Evolutionary conservation across 345 rosid species (phyloP).

Genomic region (Cardamine occulta): DNA sequence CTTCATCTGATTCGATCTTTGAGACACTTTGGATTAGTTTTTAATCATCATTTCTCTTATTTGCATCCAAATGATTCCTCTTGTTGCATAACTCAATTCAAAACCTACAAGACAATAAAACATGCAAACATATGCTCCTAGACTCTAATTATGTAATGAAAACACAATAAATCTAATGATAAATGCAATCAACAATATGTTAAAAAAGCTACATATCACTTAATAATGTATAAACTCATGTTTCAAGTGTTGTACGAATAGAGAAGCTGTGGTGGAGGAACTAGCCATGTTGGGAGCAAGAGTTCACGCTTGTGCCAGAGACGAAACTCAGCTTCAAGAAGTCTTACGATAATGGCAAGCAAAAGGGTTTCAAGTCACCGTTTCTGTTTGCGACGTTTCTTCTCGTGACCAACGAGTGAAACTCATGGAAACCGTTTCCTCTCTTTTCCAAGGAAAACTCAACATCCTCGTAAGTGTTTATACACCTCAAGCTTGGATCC

Average conservation of each 20-base stretch:
- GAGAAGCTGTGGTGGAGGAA: conserved; percentile 44
- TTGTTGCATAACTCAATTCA: no score
- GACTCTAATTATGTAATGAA: no score
- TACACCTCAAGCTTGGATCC: background rate
- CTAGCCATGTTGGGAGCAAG: conserved; percentile 37
- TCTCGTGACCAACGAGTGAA: conserved; percentile 30
- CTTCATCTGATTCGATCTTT: no score
- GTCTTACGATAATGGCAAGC: conserved; percentile 37
- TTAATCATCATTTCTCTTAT: no score
- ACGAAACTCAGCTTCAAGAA: conserved; percentile 37
- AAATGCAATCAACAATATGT: no score
- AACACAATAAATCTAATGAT: no score
- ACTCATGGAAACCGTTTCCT: conserved; percentile 44
- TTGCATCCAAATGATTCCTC: no score
- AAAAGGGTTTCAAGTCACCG: conserved; percentile 32
- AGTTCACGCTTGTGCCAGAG: conserved; percentile 41
- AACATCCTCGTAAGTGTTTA: conserved; percentile 33
- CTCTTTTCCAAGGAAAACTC: conserved; percentile 42
- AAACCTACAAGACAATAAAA: no score
- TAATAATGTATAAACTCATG: background rate
- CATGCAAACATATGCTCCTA: no score
- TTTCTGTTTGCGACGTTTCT: conserved; percentile 38
- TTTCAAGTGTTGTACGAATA: background rate
- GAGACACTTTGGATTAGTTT: no score
- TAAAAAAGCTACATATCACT: no score